Conservation (phyloP, 768 basidiomycete species). For the Amanita pseudoporphyria region DNA sequence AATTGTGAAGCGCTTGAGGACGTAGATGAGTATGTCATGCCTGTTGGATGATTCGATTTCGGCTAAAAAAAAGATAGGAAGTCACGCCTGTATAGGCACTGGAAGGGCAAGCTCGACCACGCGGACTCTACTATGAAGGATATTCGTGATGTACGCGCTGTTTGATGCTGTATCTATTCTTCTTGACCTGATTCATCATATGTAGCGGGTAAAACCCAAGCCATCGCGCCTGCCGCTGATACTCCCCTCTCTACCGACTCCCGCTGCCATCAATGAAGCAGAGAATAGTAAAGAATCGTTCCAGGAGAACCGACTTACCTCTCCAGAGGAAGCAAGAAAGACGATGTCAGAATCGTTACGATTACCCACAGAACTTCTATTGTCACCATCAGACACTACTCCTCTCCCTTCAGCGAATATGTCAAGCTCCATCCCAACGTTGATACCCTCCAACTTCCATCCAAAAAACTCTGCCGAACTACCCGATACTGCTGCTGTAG, state of each 20-base stretch:
- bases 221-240: conserved; percentile 34
- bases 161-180: not conserved
- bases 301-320: conserved; percentile 14
- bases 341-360: conserved; percentile 4
- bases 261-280: conserved; percentile 14
- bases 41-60: not conserved
- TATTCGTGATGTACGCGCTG: conserved; percentile 38
- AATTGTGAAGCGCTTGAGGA: conserved; percentile 47
- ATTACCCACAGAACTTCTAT: conserved; percentile 26
- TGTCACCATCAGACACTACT: conserved; percentile 24
- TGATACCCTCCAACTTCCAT: conserved; percentile 24
- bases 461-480: conserved; percentile 14
- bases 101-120: conserved; percentile 40
- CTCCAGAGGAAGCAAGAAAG: conserved; percentile 9
- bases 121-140: conserved; percentile 44
- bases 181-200: not conserved
- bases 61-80: conserved; percentile 22
- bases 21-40: conserved; percentile 28
- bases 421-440: conserved; percentile 15
- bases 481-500: conserved; percentile 13
- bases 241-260: conserved; percentile 44
- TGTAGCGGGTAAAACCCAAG: conserved; percentile 32
- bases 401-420: conserved; percentile 13
- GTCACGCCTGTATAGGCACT: conserved; percentile 33
- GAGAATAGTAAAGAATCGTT: conserved; percentile 9